phyloP scores from a whole-genome alignment of 2,329 filamentous ascomycete species.

The Ophiosphaerella narmari region DNA sequence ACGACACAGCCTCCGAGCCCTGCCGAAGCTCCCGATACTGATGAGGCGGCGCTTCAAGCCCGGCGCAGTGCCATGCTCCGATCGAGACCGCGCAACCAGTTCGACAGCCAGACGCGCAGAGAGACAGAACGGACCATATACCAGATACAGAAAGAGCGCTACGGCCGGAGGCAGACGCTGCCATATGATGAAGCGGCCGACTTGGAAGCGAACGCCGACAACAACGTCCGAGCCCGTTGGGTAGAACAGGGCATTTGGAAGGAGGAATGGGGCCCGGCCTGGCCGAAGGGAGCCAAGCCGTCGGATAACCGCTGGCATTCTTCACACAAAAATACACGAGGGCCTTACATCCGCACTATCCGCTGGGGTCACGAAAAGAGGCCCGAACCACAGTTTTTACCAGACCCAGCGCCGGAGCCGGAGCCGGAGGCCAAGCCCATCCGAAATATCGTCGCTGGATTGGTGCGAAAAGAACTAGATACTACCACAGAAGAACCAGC shows the following conservation, averaged over 20 bases:
- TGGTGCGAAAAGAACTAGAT: too few species aligned
- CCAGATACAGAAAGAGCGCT: too few species aligned
- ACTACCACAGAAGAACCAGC: too few species aligned
- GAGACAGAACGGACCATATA: too few species aligned
- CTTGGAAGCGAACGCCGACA: slow-evolving; percentile 4
- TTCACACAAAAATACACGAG: slow-evolving; percentile 1
- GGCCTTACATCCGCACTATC: not conserved
- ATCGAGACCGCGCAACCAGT: too few species aligned
- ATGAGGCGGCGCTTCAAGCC: not conserved
- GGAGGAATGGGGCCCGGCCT: slow-evolving; percentile 9
- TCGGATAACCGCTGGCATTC: not conserved
- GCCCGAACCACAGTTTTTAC: not conserved
- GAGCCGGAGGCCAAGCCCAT: too few species aligned
- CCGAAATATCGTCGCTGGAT: too few species aligned
- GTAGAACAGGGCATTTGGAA: slow-evolving; percentile 13
- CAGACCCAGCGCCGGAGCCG: too few species aligned
- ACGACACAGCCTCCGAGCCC: not conserved
- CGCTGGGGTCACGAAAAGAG: not conserved
- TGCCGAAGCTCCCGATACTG: not conserved
- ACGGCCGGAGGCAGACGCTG: slow-evolving; percentile 2
- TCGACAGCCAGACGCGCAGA: too few species aligned
- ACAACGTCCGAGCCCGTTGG: slow-evolving; percentile 9
- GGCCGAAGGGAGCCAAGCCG: slow-evolving; percentile 7
- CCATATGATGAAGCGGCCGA: slow-evolving; percentile 1
- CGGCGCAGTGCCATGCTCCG: too few species aligned